These are phyloP conservation scores for Xylaria sp. DNA, from an alignment of 495 filamentous ascomycete genomes.

Conservation along the genomic window DNA sequence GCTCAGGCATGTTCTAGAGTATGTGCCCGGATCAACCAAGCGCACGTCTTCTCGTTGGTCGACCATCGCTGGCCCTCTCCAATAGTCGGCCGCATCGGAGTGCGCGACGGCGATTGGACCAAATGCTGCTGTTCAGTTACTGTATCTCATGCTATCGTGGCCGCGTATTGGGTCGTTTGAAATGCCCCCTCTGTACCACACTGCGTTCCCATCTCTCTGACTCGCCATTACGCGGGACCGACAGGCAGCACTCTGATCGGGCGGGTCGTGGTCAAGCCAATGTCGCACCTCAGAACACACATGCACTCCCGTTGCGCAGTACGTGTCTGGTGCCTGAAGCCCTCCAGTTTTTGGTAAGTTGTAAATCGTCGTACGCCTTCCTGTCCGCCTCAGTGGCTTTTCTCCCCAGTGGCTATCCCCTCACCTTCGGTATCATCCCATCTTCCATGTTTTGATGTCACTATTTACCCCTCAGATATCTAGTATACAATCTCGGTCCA, in stretches of 20 bases:
- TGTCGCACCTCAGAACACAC: slow-evolving; percentile 4
- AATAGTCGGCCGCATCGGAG: neutral
- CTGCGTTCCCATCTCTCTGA: slow-evolving; percentile 6
- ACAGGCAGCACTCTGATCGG: slow-evolving; percentile 22
- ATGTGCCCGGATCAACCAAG: neutral
- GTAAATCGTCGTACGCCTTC: slow-evolving; percentile 17
- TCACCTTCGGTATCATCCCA: neutral
- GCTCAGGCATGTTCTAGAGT: neutral
- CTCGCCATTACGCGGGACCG: slow-evolving; percentile 5
- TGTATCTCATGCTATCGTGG: neutral
- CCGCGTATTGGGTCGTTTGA: neutral
- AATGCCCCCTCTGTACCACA: neutral
- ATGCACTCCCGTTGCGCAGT: slow-evolving; percentile 10
- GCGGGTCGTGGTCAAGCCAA: slow-evolving; percentile 5
- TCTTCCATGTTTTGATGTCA: neutral
- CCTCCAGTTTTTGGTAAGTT: neutral
- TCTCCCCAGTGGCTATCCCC: no score
- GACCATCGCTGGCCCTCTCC: neutral
- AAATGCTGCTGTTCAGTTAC: neutral
- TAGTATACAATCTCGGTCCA: neutral
- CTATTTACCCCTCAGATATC: neutral
- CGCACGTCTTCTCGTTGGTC: neutral
- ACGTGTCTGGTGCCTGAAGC: slow-evolving; percentile 21
- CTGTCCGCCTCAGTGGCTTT: slow-evolving; percentile 15
- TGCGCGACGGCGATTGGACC: slow-evolving; percentile 9